Base-by-base conservation (phyloP, 2,329 filamentous ascomycete genomes). In the Aspergillus latus region DNA sequence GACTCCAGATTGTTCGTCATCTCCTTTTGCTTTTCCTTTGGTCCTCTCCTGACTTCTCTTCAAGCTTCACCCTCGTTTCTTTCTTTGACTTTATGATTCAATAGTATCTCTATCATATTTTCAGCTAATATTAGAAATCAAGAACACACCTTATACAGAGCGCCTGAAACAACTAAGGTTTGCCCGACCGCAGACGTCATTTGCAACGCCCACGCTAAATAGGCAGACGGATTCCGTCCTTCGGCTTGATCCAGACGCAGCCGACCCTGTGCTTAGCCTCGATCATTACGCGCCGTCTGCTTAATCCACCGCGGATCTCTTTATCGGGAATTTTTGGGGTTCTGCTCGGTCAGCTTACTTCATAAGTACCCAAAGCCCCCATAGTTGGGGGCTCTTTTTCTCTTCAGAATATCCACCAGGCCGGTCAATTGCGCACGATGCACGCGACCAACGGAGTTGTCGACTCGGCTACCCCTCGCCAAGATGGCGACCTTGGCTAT, bases 171-270 rank as follows among this genome's bases (percentile, higher is more conserved):
- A n/a, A 32, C 43, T 57, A 54, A 59, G 59, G 59, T 61, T 60
- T 58, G 57, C 54, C 60, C 59, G 50, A 47, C 10, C 55, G 54
- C 28, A 58, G 60, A 64, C 65, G 62, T 64, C 62, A 63, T 59
- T n/a, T 48, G 39, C 52, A 43, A 34, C 40, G 46, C 46, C 49
- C 49, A 34, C 51, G 50, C 58, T 66, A 52, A 47, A 37, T 37
- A 71, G 69, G 68, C 68, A 71, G 68, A 71, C 68, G 61, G 61
- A 65, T 70, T 70, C 52, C 49, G 49, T 57, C 49, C 44, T 57
- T 47, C 45, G 54, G 37, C 45, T 43, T 49, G 49, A 49, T 39
- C 49, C 54, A 57, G 43, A 46, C 32, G 36, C 39, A 13, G 51
- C 15, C 45, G 40, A 52, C 43, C 16, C 26, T 42, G 32, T 34